Evolutionary conservation across 768 basidiomycete species (phyloP).

Genomic region (Kwoniella dendrophila): DNA sequence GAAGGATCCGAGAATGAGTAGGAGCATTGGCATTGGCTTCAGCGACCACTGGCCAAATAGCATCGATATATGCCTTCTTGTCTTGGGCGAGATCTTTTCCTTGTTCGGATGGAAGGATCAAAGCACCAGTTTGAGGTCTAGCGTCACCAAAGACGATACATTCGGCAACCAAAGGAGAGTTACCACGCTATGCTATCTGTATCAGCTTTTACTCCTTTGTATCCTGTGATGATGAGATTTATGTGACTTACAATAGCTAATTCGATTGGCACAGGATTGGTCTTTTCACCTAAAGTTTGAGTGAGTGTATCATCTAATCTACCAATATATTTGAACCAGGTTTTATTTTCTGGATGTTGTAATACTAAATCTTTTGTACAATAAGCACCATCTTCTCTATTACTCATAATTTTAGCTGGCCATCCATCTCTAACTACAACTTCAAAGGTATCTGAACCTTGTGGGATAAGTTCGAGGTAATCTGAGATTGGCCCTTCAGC

Average conservation of each 20-base stretch:
- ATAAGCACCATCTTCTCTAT: conserved; percentile 63
- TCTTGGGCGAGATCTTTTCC: conserved; percentile 49
- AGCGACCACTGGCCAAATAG: conserved; percentile 60
- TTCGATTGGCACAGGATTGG: conserved; percentile 64
- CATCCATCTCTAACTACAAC: conserved; percentile 63
- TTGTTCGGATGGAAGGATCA: conserved; percentile 62
- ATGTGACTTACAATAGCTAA: conserved; percentile 56
- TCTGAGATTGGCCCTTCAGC: conserved; percentile 47
- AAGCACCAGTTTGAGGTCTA: conserved; percentile 61
- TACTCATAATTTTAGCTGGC: conserved; percentile 61
- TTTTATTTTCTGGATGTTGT: conserved; percentile 58
- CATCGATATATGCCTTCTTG: conserved; percentile 55
- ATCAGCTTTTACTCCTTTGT: neutral
- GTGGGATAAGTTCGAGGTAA: conserved; percentile 60
- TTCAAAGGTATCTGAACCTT: conserved; percentile 60
- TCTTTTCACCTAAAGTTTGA: conserved; percentile 62
- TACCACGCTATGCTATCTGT: conserved; percentile 55
- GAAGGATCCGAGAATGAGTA: conserved; percentile 61
- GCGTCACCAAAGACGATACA: conserved; percentile 64
- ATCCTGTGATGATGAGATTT: neutral
- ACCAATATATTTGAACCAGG: conserved; percentile 62
- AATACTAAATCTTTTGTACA: conserved; percentile 65
- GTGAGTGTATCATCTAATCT: conserved; percentile 64
- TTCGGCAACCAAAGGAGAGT: conserved; percentile 60
- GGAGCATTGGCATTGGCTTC: conserved; percentile 63